Base-by-base conservation (phyloP, 2,329 filamentous ascomycete species). In the Aureobasidium sp. region DNA sequence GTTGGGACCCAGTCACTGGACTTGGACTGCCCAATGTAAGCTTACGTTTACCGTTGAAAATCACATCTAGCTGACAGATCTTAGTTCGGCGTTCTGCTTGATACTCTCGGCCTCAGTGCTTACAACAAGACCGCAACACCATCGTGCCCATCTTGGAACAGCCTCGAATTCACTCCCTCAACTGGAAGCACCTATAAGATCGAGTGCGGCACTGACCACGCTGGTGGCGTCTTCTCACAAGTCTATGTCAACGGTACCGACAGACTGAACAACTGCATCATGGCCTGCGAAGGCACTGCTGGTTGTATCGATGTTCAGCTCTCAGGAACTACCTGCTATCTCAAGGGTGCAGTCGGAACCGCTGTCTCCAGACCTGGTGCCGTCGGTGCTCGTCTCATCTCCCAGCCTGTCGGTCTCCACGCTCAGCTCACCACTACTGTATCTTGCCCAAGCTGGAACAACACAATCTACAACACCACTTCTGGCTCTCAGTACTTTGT, bases 1-100 rank as follows among this genome's bases (percentile, higher is more conserved):
- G 70, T 1, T 73, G 70, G 70, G 71, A 72, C 64, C 65, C 69
- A 11, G 69, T 71, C 5, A 72, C 69, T 63, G 71, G 70, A 8
- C 67, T 66, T 25, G 70, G 70, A 5, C 67, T 65, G 8, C 68
- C 68, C 2, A 62, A 69, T 34, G 34, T 37, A 37, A 37, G 34
- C 34, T 37, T 37, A 14, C 13, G 3, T 14, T 37, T 11, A 14
- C 10, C 13, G 2, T 14, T 14, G 34, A 37, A 37, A 5, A 14
- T 13, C 14, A 4, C 34, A 37, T 14, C 34, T 37, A 37, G 34
- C 34, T 37, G 34, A 37, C 34, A 37, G 34, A 37, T 37, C 13
- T 37, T 37, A 37, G 34, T 69, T 67, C 59, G 42, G 34, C 8
- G 29, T 48, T 13, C 16, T 61, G 32, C 54, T 60, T 25, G 49